These are phyloP conservation scores for Candida sp. DNA, from an alignment of 1,139 yeast species.

Conservation along the genomic window DNA sequence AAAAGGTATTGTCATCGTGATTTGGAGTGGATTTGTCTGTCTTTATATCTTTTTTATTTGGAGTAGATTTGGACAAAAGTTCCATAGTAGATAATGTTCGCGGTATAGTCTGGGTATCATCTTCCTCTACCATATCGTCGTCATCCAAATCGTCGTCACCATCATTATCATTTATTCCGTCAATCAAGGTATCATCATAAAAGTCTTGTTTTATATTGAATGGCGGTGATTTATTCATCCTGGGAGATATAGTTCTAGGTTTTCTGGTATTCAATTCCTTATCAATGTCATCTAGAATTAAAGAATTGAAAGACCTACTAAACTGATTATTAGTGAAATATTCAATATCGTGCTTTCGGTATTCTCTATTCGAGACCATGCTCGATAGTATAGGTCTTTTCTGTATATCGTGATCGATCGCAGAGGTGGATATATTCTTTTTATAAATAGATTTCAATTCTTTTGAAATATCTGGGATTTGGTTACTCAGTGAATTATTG, in stretches of 20 bases:
- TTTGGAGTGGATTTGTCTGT: background rate
- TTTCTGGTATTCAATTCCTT: conserved; percentile 14
- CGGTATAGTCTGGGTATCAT: conserved; percentile 1
- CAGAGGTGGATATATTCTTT: background rate
- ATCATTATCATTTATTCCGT: conserved; percentile 4
- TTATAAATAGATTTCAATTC: background rate
- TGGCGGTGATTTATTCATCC: conserved; percentile 40
- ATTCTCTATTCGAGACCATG: background rate
- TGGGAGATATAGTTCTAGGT: conserved; percentile 12
- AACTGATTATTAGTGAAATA: conserved; percentile 37
- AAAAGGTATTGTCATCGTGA: conserved; percentile 12
- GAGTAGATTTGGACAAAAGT: background rate
- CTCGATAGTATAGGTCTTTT: background rate
- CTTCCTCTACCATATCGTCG: too few species aligned
- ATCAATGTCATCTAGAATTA: conserved; percentile 39
- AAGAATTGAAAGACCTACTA: conserved; percentile 43
- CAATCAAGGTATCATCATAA: conserved; percentile 19
- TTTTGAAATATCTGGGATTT: too few species aligned
- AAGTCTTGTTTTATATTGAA: conserved; percentile 35
- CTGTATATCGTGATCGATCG: background rate
- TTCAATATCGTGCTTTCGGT: background rate
- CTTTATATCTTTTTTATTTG: background rate
- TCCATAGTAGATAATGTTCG: conserved; percentile 2
- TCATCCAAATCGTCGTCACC: conserved; percentile 9
- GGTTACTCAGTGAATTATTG: background rate